A percentile compares a stretch with the other conserved stretches of the same genome.
These are phyloP conservation scores for Suillus brevipes DNA, from an alignment of 768 basidiomycete genomes.

Conservation along the genomic window DNA sequence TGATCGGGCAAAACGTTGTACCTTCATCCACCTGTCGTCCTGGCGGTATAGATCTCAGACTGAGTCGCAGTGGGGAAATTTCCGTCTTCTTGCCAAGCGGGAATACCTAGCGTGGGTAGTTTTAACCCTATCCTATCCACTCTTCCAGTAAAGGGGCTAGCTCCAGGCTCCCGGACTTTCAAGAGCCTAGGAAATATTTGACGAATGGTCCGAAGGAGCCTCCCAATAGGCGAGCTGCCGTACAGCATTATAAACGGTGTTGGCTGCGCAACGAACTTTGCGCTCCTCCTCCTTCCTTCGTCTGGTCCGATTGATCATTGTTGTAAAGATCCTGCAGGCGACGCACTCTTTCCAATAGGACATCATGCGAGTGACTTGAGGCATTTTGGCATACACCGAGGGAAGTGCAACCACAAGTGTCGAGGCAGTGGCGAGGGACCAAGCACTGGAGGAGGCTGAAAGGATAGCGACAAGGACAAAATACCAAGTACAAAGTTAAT, in stretches of 20 bases:
- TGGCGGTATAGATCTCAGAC: not conserved
- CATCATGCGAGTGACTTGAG: not conserved
- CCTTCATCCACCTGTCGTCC: not conserved
- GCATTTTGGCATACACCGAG: not conserved
- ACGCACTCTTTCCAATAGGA: not conserved
- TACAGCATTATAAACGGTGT: not conserved
- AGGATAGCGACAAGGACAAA: not conserved
- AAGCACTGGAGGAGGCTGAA: not conserved
- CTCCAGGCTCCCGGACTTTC: not conserved
- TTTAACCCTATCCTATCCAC: not conserved
- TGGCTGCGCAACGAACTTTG: not conserved
- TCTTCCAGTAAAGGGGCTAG: not conserved
- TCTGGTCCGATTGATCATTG: not conserved
- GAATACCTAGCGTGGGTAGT: not conserved
- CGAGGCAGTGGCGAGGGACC: not conserved
- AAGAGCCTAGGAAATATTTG: not conserved
- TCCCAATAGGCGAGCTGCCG: not conserved
- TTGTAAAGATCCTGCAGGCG: not conserved
- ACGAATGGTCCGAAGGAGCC: not conserved
- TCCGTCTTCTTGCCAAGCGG: not conserved
- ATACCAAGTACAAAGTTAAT: too few relatives aligned
- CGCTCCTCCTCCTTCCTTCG: not conserved
- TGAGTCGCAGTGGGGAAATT: not conserved
- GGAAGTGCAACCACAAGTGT: not conserved
- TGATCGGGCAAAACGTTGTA: not conserved